Percentiles rank a stretch among this genome's conserved stretches.
Evolutionary conservation across 345 rosid species (phyloP).

Genomic region (Ricinus communis): DNA sequence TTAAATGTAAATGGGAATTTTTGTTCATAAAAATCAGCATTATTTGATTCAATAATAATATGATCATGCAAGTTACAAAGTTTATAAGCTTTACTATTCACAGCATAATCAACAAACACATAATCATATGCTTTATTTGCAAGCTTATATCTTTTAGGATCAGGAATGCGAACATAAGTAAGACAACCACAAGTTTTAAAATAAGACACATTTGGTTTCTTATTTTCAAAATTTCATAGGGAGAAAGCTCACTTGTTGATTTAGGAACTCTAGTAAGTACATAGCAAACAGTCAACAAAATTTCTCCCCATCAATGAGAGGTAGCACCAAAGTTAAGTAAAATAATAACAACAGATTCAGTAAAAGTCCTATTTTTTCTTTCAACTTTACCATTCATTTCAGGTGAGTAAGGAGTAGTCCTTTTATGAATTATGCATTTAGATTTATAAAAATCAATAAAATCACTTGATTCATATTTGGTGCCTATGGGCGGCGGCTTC

Average conservation of each 20-base stretch:
- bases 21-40: too few relatives aligned
- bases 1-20: too few relatives aligned
- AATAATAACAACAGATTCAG: not conserved
- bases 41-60: not conserved
- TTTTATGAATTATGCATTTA: not conserved
- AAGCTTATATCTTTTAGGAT: not conserved
- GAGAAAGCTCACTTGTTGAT: not conserved
- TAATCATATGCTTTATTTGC: not conserved
- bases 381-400: not conserved
- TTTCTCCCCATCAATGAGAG: conserved; percentile 1
- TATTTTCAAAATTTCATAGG: not conserved
- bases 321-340: conserved; percentile 1
- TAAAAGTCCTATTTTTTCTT: not conserved
- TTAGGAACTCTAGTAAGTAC: conserved; percentile 9
- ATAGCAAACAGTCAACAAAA: not conserved
- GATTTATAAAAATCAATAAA: conserved; percentile 2
- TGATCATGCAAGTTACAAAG: not conserved
- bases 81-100: conserved; percentile 5
- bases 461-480: too few relatives aligned
- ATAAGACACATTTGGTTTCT: not conserved
- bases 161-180: not conserved
- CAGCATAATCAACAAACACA: conserved; percentile 4
- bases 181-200: not conserved
- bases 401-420: not conserved
- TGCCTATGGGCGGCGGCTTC: too few relatives aligned